Evolutionary conservation across 345 rosid species (phyloP).

Genomic region (Ailanthus altissimus): DNA sequence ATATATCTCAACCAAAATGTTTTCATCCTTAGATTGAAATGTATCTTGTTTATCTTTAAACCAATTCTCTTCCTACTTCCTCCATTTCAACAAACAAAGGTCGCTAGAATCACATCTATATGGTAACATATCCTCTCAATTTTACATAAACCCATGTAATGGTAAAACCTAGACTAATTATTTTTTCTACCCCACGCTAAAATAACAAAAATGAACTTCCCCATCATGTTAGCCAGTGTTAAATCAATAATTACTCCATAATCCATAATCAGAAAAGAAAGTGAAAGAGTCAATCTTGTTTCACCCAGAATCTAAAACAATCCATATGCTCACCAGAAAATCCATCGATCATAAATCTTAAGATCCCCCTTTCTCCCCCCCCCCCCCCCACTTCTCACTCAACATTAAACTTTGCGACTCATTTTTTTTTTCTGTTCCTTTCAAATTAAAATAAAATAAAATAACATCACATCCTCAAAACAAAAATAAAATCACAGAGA

Average conservation of each 20-base stretch:
- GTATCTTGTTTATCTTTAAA: neutral
- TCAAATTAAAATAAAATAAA: neutral
- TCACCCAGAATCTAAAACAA: slow-evolving; percentile 12
- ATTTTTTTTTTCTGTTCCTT: neutral
- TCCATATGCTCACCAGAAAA: neutral
- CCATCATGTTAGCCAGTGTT: neutral
- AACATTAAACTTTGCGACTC: neutral
- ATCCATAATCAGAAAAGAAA: neutral
- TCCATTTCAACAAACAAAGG: neutral
- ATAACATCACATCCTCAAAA: neutral
- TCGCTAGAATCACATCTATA: neutral
- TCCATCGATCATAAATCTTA: neutral
- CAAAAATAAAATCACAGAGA: neutral
- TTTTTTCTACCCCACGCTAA: neutral
- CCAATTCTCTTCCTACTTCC: neutral
- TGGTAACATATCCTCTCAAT: neutral
- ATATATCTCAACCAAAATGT: neutral
- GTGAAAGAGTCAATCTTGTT: neutral
- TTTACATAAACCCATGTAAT: neutral
- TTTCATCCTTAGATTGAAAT: neutral
- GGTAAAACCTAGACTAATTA: neutral
- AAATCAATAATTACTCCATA: neutral
- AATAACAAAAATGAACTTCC: neutral
- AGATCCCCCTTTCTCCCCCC: neutral
- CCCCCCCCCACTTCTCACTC: neutral